phyloP scores from a whole-genome alignment of 23 red algal genomes.

The Gracilaria domingensis region DNA sequence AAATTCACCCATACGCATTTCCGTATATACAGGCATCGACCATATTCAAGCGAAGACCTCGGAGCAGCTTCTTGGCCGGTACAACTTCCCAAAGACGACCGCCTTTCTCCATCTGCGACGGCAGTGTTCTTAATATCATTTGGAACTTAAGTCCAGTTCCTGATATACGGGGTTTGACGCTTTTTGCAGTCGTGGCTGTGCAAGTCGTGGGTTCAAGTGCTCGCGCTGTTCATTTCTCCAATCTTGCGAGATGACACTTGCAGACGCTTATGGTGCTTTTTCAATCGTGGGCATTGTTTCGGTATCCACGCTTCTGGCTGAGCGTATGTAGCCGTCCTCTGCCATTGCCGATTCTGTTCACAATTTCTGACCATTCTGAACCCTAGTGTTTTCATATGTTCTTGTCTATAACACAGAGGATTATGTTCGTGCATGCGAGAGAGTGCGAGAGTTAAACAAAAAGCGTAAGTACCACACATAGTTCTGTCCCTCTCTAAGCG shows the following conservation, averaged over 20 bases:
- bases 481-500: background rate
- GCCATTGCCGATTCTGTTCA: background rate
- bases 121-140: too few relatives aligned
- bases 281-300: slow-evolving; percentile 46
- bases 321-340: slow-evolving; percentile 21
- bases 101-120: too few relatives aligned
- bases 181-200: background rate
- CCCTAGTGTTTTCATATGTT: slow-evolving; percentile 60
- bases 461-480: slow-evolving; percentile 53
- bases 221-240: background rate
- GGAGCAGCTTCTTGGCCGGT: too few relatives aligned
- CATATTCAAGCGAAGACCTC: too few relatives aligned
- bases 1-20: too few relatives aligned
- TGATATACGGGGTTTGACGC: background rate
- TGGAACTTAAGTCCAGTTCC: too few relatives aligned
- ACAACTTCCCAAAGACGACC: too few relatives aligned
- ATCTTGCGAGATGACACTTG: slow-evolving; percentile 45
- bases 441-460: slow-evolving; percentile 69
- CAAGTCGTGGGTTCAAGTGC: background rate
- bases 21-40: too few relatives aligned
- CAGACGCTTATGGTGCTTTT: slow-evolving; percentile 70
- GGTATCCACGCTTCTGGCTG: slow-evolving; percentile 34
- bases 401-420: slow-evolving; percentile 76
- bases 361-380: slow-evolving; percentile 6
- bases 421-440: slow-evolving; percentile 47